Evolutionary conservation across 345 rosid species (phyloP).

Genomic region (Noccaea bulbosa): DNA sequence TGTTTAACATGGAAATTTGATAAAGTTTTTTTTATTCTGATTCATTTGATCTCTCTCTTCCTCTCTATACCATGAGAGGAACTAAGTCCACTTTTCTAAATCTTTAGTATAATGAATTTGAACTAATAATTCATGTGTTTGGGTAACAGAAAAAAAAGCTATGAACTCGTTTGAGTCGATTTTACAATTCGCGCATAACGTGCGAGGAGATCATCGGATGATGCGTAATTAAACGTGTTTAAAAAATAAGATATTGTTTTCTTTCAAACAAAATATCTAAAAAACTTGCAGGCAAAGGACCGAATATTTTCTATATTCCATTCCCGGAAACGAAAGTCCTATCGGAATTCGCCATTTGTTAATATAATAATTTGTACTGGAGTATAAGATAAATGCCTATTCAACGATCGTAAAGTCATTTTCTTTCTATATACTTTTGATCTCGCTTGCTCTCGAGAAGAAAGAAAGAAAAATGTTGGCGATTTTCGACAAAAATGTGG

Average conservation of each 20-base stretch:
- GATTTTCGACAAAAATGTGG: constrained; percentile 84
- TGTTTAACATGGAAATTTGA: constrained; percentile 21
- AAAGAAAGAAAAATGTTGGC: constrained; percentile 67
- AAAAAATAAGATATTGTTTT: background rate
- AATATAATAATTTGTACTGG: background rate
- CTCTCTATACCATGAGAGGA: background rate
- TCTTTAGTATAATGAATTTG: too few species aligned
- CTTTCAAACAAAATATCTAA: background rate
- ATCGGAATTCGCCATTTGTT: constrained; percentile 27
- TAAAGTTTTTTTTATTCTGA: constrained; percentile 15
- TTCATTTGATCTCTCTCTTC: background rate
- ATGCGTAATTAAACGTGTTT: background rate
- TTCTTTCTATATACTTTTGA: constrained; percentile 13
- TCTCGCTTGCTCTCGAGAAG: constrained; percentile 28
- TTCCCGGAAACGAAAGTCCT: constrained; percentile 19
- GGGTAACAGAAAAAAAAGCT: too few species aligned
- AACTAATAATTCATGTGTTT: too few species aligned
- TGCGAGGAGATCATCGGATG: background rate
- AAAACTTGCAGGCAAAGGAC: constrained; percentile 14
- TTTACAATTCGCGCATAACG: background rate
- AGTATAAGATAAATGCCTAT: constrained; percentile 21
- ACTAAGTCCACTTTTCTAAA: too few species aligned
- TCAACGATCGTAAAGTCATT: constrained; percentile 36
- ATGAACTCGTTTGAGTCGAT: too few species aligned
- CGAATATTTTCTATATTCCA: constrained; percentile 28